Conservation (phyloP, 805 yeast genomes). For the Kluyveromyces siamensis region DNA sequence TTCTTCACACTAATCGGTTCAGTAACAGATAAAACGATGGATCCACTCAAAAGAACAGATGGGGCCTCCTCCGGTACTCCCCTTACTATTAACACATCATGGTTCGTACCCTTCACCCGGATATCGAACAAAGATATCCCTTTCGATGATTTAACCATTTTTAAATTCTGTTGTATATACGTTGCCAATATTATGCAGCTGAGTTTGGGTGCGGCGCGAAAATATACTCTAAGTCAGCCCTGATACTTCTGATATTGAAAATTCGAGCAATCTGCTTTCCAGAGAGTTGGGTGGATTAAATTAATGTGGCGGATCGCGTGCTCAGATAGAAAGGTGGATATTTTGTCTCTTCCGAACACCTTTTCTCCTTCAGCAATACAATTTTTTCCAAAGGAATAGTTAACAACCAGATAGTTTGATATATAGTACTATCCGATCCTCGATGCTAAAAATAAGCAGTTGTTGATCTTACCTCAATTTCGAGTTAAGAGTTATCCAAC, state of each 20-base stretch:
- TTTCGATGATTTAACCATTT: constrained; percentile 16
- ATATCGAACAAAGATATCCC: constrained; percentile 39
- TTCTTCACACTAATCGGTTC: constrained; percentile 68
- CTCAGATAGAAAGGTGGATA: not conserved
- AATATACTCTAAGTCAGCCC: no score
- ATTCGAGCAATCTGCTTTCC: no score
- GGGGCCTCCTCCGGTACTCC: constrained; percentile 75
- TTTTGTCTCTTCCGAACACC: not conserved
- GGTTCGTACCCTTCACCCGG: constrained; percentile 57
- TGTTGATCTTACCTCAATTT: not conserved
- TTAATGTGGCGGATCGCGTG: no score
- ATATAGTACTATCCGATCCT: no score
- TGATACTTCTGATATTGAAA: no score
- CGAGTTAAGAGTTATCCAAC: not conserved
- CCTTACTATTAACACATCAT: constrained; percentile 70
- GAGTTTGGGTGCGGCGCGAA: no score
- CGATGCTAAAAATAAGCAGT: not conserved
- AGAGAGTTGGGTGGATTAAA: no score
- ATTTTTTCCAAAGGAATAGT: not conserved
- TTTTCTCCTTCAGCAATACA: not conserved
- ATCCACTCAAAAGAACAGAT: constrained; percentile 67
- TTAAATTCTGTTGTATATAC: not conserved
- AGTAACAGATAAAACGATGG: constrained; percentile 60
- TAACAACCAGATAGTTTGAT: not conserved
- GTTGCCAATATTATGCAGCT: no score